A percentile compares a stretch with the other conserved stretches of the same genome.
These are phyloP conservation scores for Pezicula neosporulosa DNA, from an alignment of 2,329 filamentous ascomycete genomes.

Conservation along the genomic window DNA sequence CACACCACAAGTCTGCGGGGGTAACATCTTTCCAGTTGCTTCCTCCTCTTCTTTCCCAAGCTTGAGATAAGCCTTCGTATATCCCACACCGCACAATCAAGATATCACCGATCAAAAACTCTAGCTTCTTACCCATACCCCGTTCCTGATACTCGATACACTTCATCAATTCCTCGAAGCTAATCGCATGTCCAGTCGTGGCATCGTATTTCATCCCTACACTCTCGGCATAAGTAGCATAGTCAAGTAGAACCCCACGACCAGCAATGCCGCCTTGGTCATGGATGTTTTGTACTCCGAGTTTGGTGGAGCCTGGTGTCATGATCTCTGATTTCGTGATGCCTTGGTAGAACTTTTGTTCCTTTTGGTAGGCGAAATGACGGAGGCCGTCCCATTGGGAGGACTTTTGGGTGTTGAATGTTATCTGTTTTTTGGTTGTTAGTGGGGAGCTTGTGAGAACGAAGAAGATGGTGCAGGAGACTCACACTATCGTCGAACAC, in stretches of 20 bases:
- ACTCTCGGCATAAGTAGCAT: slow-evolving; percentile 13
- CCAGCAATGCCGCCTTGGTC: slow-evolving; percentile 36
- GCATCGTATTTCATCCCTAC: background rate
- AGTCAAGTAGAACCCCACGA: slow-evolving; percentile 48
- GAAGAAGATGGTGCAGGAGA: no score
- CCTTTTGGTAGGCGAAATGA: slow-evolving; percentile 38
- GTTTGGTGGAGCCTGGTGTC: slow-evolving; percentile 38
- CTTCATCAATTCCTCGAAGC: slow-evolving; percentile 27
- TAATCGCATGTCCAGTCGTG: slow-evolving; percentile 34
- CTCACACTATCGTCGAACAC: no score
- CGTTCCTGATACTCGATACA: background rate
- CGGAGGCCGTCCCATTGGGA: slow-evolving; percentile 46
- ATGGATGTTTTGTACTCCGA: background rate
- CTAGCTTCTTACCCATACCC: background rate
- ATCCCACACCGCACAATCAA: slow-evolving; percentile 39
- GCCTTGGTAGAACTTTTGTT: slow-evolving; percentile 43
- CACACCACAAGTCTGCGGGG: slow-evolving; percentile 37
- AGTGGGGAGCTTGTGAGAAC: background rate
- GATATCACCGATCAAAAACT: slow-evolving; percentile 38
- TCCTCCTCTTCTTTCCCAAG: slow-evolving; percentile 30
- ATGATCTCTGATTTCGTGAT: slow-evolving; percentile 39
- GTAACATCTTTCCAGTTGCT: slow-evolving; percentile 15
- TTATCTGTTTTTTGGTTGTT: background rate
- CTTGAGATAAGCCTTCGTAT: slow-evolving; percentile 24
- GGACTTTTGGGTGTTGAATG: slow-evolving; percentile 38